Percentiles rank a stretch among this genome's conserved stretches.
These are phyloP conservation scores for Ceratocystis eucalypticola DNA, from an alignment of 2,329 filamentous ascomycete species.

Conservation along the genomic window DNA sequence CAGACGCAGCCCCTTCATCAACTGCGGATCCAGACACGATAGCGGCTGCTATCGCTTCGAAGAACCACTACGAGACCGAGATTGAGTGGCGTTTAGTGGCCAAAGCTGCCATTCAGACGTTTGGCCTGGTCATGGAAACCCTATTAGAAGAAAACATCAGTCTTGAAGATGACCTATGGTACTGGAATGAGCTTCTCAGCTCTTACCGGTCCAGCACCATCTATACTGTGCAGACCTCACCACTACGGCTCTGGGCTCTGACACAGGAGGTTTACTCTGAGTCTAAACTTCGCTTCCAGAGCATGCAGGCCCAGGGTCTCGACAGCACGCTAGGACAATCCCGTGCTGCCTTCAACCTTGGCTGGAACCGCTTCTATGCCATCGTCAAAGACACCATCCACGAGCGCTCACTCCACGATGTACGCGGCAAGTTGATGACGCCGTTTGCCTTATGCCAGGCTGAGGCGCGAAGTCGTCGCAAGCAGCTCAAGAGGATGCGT, in stretches of 20 bases:
- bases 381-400: conserved; percentile 63
- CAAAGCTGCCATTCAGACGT: conserved; percentile 84
- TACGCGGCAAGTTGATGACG: conserved; percentile 59
- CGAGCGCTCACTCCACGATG: conserved; percentile 56
- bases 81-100: conserved; percentile 82
- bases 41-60: conserved; percentile 23
- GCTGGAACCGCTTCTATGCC: conserved; percentile 61
- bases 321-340: conserved; percentile 8
- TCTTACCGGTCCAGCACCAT: conserved; percentile 67
- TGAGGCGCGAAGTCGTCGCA: conserved; percentile 63
- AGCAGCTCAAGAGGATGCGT: conserved; percentile 55
- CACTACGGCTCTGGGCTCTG: conserved; percentile 60
- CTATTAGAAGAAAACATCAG: conserved; percentile 73
- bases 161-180: conserved; percentile 77
- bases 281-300: conserved; percentile 35
- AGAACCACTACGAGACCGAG: conserved; percentile 53
- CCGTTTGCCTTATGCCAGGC: conserved; percentile 63
- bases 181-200: conserved; percentile 81
- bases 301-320: conserved; percentile 22
- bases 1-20: conserved; percentile 24
- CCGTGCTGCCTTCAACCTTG: conserved; percentile 24
- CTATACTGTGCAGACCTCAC: conserved; percentile 78
- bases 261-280: conserved; percentile 55
- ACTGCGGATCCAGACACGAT: neutral
- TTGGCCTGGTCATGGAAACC: conserved; percentile 63